phyloP scores from a whole-genome alignment of 1,284 basidiomycete species.

The Apiotrichum laibachii region DNA sequence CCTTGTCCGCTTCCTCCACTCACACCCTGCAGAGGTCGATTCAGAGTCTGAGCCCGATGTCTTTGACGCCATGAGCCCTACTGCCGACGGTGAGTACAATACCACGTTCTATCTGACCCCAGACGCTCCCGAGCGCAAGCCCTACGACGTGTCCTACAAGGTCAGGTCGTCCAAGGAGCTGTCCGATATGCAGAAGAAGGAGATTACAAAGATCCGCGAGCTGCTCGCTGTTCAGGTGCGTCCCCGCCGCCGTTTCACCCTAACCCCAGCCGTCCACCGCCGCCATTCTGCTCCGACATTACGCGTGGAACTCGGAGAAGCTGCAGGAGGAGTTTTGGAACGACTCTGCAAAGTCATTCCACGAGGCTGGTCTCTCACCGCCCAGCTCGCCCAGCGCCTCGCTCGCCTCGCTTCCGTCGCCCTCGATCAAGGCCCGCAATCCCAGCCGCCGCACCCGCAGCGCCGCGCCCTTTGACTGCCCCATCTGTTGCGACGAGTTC shows the following conservation, averaged over 20 bases:
- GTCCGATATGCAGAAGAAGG: conserved; percentile 69
- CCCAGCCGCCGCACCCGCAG: conserved; percentile 12
- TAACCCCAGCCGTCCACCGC: conserved; percentile 58
- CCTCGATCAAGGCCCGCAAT: conserved; percentile 40
- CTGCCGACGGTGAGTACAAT: conserved; percentile 40
- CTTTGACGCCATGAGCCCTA: conserved; percentile 46
- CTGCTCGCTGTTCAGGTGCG: conserved; percentile 82
- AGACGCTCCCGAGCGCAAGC: conserved; percentile 44
- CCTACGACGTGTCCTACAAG: conserved; percentile 54
- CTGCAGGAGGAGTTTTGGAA: conserved; percentile 96
- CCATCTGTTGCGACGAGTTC: conserved; percentile 82
- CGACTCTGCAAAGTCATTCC: conserved; percentile 66
- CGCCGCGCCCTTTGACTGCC: conserved; percentile 68
- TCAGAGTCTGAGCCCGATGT: conserved; percentile 42
- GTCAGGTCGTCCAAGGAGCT: conserved; percentile 72
- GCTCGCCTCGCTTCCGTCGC: conserved; percentile 33
- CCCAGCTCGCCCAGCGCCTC: conserved; percentile 41
- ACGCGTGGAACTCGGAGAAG: conserved; percentile 93
- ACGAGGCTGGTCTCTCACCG: conserved; percentile 64
- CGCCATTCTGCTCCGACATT: conserved; percentile 75
- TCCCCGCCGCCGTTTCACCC: conserved; percentile 29
- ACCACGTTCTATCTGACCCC: conserved; percentile 5
- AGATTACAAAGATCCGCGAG: conserved; percentile 76
- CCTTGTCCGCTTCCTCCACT: not conserved
- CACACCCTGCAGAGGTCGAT: conserved; percentile 23